Conservation (phyloP, 306 rosid species). For the Hippophae rhamnoides region DNA sequence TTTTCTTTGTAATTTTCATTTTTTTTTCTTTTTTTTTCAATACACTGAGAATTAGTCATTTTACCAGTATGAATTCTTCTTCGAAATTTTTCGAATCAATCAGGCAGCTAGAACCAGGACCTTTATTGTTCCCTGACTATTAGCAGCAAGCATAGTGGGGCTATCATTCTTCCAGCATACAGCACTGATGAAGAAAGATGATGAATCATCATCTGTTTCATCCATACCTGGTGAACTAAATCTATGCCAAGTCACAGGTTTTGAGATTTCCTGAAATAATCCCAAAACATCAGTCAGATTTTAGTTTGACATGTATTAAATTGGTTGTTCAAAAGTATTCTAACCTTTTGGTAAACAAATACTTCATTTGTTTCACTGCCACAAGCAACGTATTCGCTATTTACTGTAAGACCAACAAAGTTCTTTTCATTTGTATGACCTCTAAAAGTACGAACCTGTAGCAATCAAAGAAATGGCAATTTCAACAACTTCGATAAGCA, state of each 20-base stretch:
- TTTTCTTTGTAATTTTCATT: not conserved
- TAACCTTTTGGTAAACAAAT: conserved; percentile 91
- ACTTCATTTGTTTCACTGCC: conserved; percentile 98
- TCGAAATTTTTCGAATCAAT: conserved; percentile 12
- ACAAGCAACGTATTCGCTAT: conserved; percentile 78
- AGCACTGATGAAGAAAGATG: conserved; percentile 85
- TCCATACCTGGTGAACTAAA: conserved; percentile 68
- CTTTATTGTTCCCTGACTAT: conserved; percentile 93
- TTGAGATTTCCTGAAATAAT: conserved; percentile 68
- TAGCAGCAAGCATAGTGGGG: conserved; percentile 88
- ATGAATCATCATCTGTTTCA: conserved; percentile 70
- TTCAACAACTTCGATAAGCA: too few relatives aligned
- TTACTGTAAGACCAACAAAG: conserved; percentile 90
- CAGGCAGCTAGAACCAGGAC: conserved; percentile 87
- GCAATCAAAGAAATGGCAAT: too few relatives aligned
- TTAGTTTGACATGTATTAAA: too few relatives aligned
- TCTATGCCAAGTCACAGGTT: conserved; percentile 78
- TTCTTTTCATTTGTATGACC: conserved; percentile 96
- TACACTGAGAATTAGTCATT: not conserved
- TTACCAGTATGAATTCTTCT: not conserved
- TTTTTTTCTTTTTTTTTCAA: not conserved
- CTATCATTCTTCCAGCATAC: conserved; percentile 98
- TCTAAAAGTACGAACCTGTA: conserved; percentile 76
- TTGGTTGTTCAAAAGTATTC: not conserved
- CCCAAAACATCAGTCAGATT: conserved; percentile 10